phyloP scores from a whole-genome alignment of 2,329 filamentous ascomycete species.

The Falciphora oryzae region DNA sequence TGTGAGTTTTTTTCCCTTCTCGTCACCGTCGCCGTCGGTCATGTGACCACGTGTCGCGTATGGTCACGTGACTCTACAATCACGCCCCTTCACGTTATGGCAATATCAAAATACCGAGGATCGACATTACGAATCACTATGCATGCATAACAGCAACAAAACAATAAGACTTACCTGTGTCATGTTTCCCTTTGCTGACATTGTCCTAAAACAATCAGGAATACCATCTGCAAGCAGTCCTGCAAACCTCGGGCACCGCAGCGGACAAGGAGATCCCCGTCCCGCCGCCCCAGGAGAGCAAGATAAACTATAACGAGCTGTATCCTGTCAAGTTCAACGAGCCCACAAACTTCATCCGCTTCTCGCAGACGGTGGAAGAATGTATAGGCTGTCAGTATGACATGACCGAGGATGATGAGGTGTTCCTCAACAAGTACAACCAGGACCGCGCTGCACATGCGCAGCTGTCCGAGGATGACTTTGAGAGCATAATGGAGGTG shows the following conservation, averaged over 20 bases:
- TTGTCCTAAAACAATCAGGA: constrained; percentile 54
- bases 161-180: neutral
- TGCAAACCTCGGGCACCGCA: constrained; percentile 49
- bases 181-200: constrained; percentile 15
- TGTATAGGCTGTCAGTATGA: constrained; percentile 87
- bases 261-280: constrained; percentile 60
- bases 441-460: constrained; percentile 54
- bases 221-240: constrained; percentile 87
- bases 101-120: neutral
- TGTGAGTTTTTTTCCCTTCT: constrained; percentile 56
- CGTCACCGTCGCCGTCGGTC: constrained; percentile 13
- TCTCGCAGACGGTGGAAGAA: constrained; percentile 97
- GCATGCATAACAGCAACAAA: neutral
- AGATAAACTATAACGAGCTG: constrained; percentile 79
- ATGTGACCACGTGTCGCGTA: constrained; percentile 19
- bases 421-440: constrained; percentile 80
- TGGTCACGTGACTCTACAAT: constrained; percentile 42
- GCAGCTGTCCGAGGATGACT: constrained; percentile 80
- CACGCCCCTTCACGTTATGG: neutral
- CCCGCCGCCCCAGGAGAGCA: constrained; percentile 57
- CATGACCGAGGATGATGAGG: constrained; percentile 87
- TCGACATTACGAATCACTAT: too few relatives aligned
- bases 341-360: constrained; percentile 91
- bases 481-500: constrained; percentile 90
- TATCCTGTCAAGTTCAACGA: constrained; percentile 76